A percentile compares a stretch with the other conserved stretches of the same genome.
phyloP scores from a whole-genome alignment of 192 early-diverging fungal species.

The Coemansia sp. region DNA sequence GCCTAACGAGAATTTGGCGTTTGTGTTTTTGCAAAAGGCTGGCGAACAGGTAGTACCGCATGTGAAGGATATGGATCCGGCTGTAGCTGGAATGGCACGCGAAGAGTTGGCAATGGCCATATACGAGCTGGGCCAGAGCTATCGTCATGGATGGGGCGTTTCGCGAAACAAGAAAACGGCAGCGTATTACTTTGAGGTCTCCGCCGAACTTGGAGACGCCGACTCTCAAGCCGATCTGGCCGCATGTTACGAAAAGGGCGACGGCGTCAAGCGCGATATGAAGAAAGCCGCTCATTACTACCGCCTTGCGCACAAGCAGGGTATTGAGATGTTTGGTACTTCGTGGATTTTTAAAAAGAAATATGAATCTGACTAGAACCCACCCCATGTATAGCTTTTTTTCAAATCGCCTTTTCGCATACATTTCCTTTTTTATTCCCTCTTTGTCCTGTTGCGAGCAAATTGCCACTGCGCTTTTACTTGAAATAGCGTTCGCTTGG shows the following conservation, averaged over 20 bases:
- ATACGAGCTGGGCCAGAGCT: constrained; percentile 77
- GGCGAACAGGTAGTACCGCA: constrained; percentile 65
- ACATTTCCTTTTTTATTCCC: not conserved
- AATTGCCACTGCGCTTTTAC: not conserved
- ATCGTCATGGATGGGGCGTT: constrained; percentile 80
- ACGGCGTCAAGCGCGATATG: constrained; percentile 77
- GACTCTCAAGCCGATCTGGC: constrained; percentile 78
- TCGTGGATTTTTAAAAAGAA: constrained; percentile 85
- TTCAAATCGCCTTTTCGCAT: not conserved
- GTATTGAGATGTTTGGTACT: constrained; percentile 71
- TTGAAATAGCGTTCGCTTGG: not conserved
- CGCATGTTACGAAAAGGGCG: constrained; percentile 69
- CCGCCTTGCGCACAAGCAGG: constrained; percentile 72
- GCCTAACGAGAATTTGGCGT: constrained; percentile 62
- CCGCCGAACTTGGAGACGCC: constrained; percentile 75
- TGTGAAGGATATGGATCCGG: constrained; percentile 59
- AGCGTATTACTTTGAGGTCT: constrained; percentile 78
- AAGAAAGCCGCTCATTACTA: constrained; percentile 75
- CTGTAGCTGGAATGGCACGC: constrained; percentile 60
- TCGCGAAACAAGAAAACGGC: constrained; percentile 70
- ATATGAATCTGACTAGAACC: constrained; percentile 59
- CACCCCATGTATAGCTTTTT: not conserved
- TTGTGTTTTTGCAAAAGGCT: constrained; percentile 70
- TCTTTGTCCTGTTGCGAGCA: too few relatives aligned
- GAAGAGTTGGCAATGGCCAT: constrained; percentile 74